These are phyloP conservation scores for Aureobasidium uvarum DNA, from an alignment of 2,329 filamentous ascomycete genomes.

Conservation along the genomic window DNA sequence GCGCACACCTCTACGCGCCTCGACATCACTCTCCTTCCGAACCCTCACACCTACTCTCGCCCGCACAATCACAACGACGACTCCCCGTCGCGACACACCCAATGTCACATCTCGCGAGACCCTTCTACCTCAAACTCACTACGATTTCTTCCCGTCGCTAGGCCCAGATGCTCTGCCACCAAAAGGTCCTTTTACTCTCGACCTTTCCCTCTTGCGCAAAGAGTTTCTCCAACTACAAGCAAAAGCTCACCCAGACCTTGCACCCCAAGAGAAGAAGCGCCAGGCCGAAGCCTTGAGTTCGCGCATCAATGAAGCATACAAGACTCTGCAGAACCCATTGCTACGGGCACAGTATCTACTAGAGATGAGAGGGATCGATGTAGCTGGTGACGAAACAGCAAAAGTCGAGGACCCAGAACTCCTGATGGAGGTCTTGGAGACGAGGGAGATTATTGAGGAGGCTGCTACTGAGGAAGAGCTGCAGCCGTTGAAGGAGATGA, in stretches of 20 bases:
- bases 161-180: conserved; percentile 72
- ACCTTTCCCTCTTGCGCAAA: conserved; percentile 66
- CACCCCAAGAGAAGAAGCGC: conserved; percentile 50
- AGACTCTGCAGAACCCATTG: conserved; percentile 75
- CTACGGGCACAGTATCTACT: conserved; percentile 86
- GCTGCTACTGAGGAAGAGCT: conserved; percentile 62
- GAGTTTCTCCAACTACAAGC: conserved; percentile 88
- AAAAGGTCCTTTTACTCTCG: conserved; percentile 68
- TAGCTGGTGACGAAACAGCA: conserved; percentile 73
- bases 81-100: not conserved
- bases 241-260: conserved; percentile 70
- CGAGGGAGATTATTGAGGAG: conserved; percentile 60
- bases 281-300: conserved; percentile 75
- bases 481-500: conserved; percentile 58
- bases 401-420: conserved; percentile 69
- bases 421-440: conserved; percentile 76
- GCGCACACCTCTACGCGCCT: not conserved
- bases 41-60: not conserved
- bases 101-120: conserved; percentile 22
- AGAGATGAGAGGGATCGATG: conserved; percentile 67
- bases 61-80: conserved; percentile 5
- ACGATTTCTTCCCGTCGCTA: conserved; percentile 86
- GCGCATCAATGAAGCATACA: conserved; percentile 88
- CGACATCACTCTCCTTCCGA: not conserved
- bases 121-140: conserved; percentile 59